phyloP scores from a whole-genome alignment of 148 eudicot genomes.

The Vaccinium myrtillus region DNA sequence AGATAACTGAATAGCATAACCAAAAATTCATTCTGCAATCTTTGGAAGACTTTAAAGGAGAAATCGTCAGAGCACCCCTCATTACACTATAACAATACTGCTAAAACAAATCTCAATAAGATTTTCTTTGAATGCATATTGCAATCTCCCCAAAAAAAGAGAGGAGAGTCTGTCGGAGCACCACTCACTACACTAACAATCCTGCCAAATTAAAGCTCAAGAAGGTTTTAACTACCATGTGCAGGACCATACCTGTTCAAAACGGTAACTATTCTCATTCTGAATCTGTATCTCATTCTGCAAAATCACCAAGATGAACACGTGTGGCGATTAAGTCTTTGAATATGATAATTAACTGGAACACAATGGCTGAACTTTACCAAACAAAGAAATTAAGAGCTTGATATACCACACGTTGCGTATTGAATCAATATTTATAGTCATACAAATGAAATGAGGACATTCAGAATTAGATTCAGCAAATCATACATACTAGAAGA shows the following conservation, averaged over 20 bases:
- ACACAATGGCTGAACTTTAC: neutral
- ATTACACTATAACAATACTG: neutral
- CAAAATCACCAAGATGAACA: constrained; percentile 27
- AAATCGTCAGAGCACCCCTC: neutral
- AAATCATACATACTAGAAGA: neutral
- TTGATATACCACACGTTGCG: neutral
- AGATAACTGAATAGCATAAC: neutral
- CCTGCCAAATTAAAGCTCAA: neutral
- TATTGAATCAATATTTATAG: neutral
- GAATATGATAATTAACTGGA: neutral
- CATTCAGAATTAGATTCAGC: constrained; percentile 8
- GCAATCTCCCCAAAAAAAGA: neutral
- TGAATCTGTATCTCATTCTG: constrained; percentile 93
- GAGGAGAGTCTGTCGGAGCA: neutral
- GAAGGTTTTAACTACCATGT: constrained; percentile 4
- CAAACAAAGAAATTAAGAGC: neutral
- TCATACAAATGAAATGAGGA: neutral
- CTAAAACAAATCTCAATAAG: neutral
- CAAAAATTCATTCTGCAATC: neutral
- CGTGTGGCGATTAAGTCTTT: neutral
- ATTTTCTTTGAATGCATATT: neutral
- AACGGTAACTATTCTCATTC: constrained; percentile 78
- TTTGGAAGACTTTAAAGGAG: neutral
- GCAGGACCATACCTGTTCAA: constrained; percentile 73
- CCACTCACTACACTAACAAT: neutral